Percentiles rank a stretch among this genome's conserved stretches.
These are phyloP conservation scores for Aspergillus niger DNA, from an alignment of 2,329 filamentous ascomycete genomes.

Conservation along the genomic window DNA sequence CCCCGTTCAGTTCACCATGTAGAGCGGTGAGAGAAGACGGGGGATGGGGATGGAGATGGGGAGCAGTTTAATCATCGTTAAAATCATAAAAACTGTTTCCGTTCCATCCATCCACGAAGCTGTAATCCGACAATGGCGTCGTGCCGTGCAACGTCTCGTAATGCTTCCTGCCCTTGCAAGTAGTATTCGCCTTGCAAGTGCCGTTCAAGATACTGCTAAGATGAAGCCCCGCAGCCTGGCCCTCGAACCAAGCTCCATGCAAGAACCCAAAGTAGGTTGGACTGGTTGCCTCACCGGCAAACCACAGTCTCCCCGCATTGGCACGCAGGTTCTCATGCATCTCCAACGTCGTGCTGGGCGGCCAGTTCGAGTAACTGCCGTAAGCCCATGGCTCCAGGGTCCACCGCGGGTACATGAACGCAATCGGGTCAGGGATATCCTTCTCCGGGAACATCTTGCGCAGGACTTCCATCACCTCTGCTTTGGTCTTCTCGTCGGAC, in stretches of 20 bases:
- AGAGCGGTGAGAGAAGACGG: too few species aligned
- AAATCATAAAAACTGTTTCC: conserved; percentile 31
- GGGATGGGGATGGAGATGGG: neutral
- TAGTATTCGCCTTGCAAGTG: conserved; percentile 20
- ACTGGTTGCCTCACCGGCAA: conserved; percentile 65
- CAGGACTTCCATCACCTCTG: conserved; percentile 60
- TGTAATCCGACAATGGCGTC: conserved; percentile 30
- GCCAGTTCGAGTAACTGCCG: conserved; percentile 71
- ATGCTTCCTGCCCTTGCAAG: conserved; percentile 23
- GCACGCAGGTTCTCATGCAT: conserved; percentile 68
- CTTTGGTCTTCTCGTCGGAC: conserved; percentile 58
- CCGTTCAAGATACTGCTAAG: conserved; percentile 28
- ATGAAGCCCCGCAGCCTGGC: conserved; percentile 42
- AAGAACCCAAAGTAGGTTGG: conserved; percentile 66
- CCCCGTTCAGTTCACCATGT: too few species aligned
- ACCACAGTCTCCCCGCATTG: conserved; percentile 63
- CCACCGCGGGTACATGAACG: conserved; percentile 65
- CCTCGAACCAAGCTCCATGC: conserved; percentile 64
- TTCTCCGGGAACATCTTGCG: conserved; percentile 63
- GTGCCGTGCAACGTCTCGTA: conserved; percentile 30
- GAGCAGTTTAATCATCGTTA: conserved; percentile 14
- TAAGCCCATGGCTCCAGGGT: conserved; percentile 52
- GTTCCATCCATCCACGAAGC: conserved; percentile 30
- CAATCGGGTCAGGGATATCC: conserved; percentile 59
- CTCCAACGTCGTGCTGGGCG: conserved; percentile 62